Percentiles rank a stretch among this genome's conserved stretches.
phyloP scores from a whole-genome alignment of 2,329 filamentous ascomycete genomes.

The Thelonectria blattea region DNA sequence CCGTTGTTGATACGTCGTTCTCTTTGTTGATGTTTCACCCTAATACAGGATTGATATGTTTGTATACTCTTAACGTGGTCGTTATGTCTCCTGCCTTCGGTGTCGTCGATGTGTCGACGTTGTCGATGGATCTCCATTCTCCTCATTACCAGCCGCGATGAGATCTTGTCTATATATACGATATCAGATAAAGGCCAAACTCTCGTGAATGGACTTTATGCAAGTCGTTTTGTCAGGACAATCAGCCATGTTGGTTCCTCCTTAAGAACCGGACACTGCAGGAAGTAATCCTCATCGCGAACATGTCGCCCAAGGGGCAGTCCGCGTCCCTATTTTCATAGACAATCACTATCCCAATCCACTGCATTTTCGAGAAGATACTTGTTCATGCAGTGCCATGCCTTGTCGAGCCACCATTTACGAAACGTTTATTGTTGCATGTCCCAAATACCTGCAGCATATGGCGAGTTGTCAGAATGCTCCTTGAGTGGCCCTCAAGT shows the following conservation, averaged over 20 bases:
- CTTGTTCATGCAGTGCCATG: slow-evolving; percentile 28
- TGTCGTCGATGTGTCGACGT: no score
- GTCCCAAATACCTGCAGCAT: slow-evolving; percentile 15
- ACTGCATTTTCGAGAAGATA: slow-evolving; percentile 4
- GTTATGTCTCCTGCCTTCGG: no score
- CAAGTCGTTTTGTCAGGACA: slow-evolving; percentile 28
- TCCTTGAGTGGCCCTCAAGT: no score
- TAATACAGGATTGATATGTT: no score
- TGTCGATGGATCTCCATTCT: neutral
- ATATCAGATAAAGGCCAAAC: slow-evolving; percentile 21
- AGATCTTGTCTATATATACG: slow-evolving; percentile 26
- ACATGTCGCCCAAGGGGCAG: slow-evolving; percentile 26
- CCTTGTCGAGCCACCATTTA: slow-evolving; percentile 24
- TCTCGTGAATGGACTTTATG: slow-evolving; percentile 15
- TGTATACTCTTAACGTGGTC: no score
- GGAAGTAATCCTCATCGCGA: slow-evolving; percentile 20
- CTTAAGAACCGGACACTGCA: slow-evolving; percentile 18
- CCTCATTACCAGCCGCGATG: slow-evolving; percentile 10
- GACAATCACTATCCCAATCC: no score
- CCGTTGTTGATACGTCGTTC: no score
- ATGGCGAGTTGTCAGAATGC: neutral
- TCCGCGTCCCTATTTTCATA: slow-evolving; percentile 15
- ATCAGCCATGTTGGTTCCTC: slow-evolving; percentile 16
- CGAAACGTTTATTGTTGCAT: slow-evolving; percentile 22
- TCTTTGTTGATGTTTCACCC: no score